Percentiles rank a stretch among this genome's conserved stretches.
Conservation (phyloP, 2,329 filamentous ascomycete genomes). For the Raffaelea deltoideospora region DNA sequence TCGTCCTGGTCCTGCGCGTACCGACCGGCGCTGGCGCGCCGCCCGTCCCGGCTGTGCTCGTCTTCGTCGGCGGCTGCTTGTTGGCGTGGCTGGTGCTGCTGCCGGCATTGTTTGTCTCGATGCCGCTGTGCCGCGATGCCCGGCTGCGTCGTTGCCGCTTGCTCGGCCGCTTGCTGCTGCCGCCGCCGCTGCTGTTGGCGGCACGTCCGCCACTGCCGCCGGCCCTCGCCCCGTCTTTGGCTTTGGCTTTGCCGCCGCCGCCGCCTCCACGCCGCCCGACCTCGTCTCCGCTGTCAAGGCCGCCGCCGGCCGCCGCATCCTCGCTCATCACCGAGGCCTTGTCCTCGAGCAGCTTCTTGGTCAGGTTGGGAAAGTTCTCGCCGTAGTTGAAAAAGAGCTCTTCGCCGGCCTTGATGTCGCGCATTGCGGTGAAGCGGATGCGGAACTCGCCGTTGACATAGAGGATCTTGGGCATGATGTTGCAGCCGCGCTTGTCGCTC, state of each 20-base stretch:
- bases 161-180: not conserved
- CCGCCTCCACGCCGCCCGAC: too few species aligned
- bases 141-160: not conserved
- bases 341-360: conserved; percentile 32
- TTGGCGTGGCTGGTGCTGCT: conserved; percentile 2
- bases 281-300: not conserved
- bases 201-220: not conserved
- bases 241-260: not conserved
- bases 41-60: not conserved
- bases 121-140: too few species aligned
- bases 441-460: conserved; percentile 64
- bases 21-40: not conserved
- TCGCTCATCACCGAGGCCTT: conserved; percentile 15
- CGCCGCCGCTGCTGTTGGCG: too few species aligned
- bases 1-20: not conserved
- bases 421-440: conserved; percentile 56
- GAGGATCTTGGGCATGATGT: conserved; percentile 48
- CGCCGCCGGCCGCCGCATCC: conserved; percentile 1
- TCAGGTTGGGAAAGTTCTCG: conserved; percentile 49
- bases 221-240: not conserved
- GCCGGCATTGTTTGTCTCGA: not conserved
- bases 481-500: conserved; percentile 36
- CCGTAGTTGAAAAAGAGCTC: conserved; percentile 77
- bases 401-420: conserved; percentile 53
- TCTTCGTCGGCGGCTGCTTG: too few species aligned